A percentile compares a stretch with the other conserved stretches of the same genome.
phyloP scores from a whole-genome alignment of 1,284 basidiomycete species.

The Kwoniella shivajii region DNA sequence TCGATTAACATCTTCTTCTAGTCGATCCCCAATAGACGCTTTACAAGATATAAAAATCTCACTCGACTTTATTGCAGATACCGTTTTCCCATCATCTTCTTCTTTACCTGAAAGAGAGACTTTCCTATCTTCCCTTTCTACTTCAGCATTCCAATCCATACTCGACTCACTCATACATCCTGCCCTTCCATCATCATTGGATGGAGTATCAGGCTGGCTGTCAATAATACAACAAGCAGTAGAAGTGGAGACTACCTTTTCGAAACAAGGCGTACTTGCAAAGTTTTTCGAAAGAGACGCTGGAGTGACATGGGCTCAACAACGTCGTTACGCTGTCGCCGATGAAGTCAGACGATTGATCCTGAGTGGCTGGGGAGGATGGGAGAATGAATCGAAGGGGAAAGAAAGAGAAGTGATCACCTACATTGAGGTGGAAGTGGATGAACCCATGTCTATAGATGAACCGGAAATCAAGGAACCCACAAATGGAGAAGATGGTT shows the following conservation, averaged over 20 bases:
- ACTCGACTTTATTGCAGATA: conserved; percentile 21
- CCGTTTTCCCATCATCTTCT: conserved; percentile 15
- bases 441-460: conserved; percentile 10
- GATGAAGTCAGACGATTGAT: conserved; percentile 23
- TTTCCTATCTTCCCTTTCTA: conserved; percentile 19
- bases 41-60: conserved; percentile 22
- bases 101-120: conserved; percentile 6
- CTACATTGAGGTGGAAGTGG: conserved; percentile 38
- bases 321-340: conserved; percentile 17
- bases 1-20: conserved; percentile 1
- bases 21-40: conserved; percentile 4
- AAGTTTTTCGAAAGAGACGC: conserved; percentile 57
- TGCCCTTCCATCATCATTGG: conserved; percentile 65
- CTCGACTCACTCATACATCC: conserved; percentile 68
- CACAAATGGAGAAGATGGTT: conserved; percentile 5
- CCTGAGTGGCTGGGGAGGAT: conserved; percentile 22
- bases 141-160: conserved; percentile 51
- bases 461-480: not conserved
- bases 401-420: conserved; percentile 14
- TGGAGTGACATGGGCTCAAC: conserved; percentile 45
- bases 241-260: conserved; percentile 60
- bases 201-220: conserved; percentile 65
- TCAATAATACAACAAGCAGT: conserved; percentile 61
- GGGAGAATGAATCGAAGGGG: conserved; percentile 20
- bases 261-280: conserved; percentile 10